Evolutionary conservation across 345 rosid species (phyloP).

Genomic region (Angophora floribunda): DNA sequence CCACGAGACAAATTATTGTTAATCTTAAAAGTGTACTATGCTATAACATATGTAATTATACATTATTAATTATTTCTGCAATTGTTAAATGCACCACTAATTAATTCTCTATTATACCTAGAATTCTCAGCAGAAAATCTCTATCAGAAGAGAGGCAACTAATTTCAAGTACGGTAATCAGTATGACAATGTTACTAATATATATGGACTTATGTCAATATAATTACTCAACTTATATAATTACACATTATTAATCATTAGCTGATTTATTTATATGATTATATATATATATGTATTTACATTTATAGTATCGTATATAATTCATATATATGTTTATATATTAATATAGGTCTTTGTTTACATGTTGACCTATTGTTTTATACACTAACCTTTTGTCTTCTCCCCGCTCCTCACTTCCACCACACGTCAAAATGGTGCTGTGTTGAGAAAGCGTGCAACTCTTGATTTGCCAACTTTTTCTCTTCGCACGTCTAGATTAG

Average conservation of each 20-base stretch:
- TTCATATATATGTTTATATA: background rate
- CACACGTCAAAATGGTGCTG: background rate
- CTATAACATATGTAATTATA: background rate
- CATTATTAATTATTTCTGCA: background rate
- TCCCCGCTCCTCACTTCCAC: background rate
- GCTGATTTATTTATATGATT: background rate
- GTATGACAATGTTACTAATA: background rate
- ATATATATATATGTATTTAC: background rate
- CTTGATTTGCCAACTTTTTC: background rate
- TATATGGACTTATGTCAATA: background rate
- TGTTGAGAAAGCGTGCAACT: background rate
- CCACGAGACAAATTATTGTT: background rate
- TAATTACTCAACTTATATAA: background rate
- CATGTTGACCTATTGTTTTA: background rate
- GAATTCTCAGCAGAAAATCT: too few relatives aligned
- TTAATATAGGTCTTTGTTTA: background rate
- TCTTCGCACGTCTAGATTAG: background rate
- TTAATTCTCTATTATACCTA: background rate
- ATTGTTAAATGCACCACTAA: background rate
- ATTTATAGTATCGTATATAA: background rate
- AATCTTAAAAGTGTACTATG: background rate
- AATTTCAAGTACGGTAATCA: background rate
- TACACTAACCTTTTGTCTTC: background rate
- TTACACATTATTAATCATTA: background rate
- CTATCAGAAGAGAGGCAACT: background rate